Evolutionary conservation across 441 rosid species (phyloP), one percentile per base, ranked within the genome.

Genomic region (Dalechampia spathulata): DNA sequence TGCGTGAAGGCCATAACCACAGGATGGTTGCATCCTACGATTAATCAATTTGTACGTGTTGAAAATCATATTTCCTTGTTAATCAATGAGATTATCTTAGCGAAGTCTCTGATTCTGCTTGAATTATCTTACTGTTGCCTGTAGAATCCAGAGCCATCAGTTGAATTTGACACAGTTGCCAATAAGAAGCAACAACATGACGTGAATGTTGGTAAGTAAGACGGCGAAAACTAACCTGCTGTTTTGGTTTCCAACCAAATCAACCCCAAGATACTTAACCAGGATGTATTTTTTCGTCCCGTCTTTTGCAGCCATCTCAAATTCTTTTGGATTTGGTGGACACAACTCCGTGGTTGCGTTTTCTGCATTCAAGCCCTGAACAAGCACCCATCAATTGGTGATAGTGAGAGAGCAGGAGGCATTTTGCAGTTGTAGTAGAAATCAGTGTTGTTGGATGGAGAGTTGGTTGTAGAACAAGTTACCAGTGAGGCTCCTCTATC

Each of bases 321-420:
- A 85, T 68, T 91, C 98, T 2, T 91, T 91, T 1, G 96, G 98
- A 38, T 91, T 91, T 9, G 98, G 98, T 53, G 98, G 98, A 72
- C 98, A 91, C 73, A 91, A 91, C 82, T 86, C 98, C 0, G 98
- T 91, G 0, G 98, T 86, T 21, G 89, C 79, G 17, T 91, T 91
- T 72, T 81, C 98, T 44, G 74, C 95, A 45, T 91, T 82, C 79
- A 82, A 74, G 73, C 90, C 95, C 42, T 83, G 78, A 81, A 17
- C 28, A 32, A 28, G 23, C 28, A 7, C 5, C 39, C 44, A 9
- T 28, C 49, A 16, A 23, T 23, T 20, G 41, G 36, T n/a, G n/a
- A n/a, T n/a, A n/a, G n/a, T n/a, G n/a, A n/a, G n/a, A n/a, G n/a
- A n/a, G n/a, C n/a, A n/a, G n/a, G n/a, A n/a, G n/a, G n/a, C n/a